These are phyloP conservation scores for Diaporthe batatas DNA, from an alignment of 2,329 filamentous ascomycete species.

Conservation along the genomic window DNA sequence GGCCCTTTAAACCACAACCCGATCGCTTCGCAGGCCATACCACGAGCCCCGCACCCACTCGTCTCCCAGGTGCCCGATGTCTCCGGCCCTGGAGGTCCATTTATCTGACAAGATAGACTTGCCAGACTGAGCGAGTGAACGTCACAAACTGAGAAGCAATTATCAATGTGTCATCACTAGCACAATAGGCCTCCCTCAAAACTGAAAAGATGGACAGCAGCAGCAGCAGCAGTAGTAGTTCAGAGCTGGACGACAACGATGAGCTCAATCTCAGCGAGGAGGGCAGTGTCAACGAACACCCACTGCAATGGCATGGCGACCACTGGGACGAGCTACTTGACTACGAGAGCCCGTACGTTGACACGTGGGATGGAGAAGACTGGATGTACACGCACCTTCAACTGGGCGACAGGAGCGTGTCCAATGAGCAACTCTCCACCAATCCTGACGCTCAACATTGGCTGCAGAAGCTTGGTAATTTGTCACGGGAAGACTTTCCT, in stretches of 20 bases:
- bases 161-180: neutral
- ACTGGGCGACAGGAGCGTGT: neutral
- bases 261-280: neutral
- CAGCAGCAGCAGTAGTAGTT: neutral
- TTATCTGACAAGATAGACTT: too few species aligned
- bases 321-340: neutral
- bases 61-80: neutral
- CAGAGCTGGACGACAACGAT: neutral
- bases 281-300: neutral
- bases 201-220: neutral
- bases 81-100: too few species aligned
- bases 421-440: neutral
- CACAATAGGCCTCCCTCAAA: neutral
- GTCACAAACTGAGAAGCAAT: neutral
- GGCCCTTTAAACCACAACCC: neutral
- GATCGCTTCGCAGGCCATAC: neutral
- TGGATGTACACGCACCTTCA: neutral
- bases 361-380: neutral
- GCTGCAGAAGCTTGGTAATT: neutral
- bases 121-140: too few species aligned
- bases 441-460: neutral
- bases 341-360: neutral
- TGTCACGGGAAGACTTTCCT: neutral
- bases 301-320: neutral
- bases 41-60: neutral